Conservation (phyloP, 352 stramenopile genomes). For the Bremia lactucae region DNA sequence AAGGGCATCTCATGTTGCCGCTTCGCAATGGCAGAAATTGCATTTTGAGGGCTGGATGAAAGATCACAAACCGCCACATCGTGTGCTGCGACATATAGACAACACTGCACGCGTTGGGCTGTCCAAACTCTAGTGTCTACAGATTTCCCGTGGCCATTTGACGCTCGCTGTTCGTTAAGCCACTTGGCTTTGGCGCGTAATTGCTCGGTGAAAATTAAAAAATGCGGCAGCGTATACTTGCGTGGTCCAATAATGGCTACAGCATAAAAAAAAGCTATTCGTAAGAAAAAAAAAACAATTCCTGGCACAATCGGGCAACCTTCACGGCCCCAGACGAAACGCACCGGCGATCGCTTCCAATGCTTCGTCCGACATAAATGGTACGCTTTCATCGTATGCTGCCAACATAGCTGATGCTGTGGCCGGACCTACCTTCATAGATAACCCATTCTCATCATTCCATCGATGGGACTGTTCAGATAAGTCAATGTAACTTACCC, state of each 20-base stretch:
- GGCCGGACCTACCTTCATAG: conserved; percentile 53
- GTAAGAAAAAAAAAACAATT: conserved; percentile 1
- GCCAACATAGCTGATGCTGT: conserved; percentile 64
- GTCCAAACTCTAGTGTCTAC: conserved; percentile 30
- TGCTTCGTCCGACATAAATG: conserved; percentile 77
- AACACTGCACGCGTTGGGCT: conserved; percentile 57
- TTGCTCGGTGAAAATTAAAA: conserved; percentile 46
- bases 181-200: conserved; percentile 42
- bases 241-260: conserved; percentile 53
- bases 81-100: conserved; percentile 41
- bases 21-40: conserved; percentile 8
- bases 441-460: not conserved
- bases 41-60: conserved; percentile 3
- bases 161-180: conserved; percentile 32
- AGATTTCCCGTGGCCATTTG: conserved; percentile 14
- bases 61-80: conserved; percentile 1
- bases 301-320: conserved; percentile 3
- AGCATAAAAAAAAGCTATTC: conserved; percentile 1
- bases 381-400: conserved; percentile 49
- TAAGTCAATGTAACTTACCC: conserved; percentile 23
- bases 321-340: conserved; percentile 2
- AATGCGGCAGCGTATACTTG: conserved; percentile 74
- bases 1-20: conserved; percentile 7
- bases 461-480: not conserved
- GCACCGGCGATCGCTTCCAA: conserved; percentile 55